phyloP scores from a whole-genome alignment of 2,329 filamentous ascomycete genomes.

The Trichoderma cornu-damae region DNA sequence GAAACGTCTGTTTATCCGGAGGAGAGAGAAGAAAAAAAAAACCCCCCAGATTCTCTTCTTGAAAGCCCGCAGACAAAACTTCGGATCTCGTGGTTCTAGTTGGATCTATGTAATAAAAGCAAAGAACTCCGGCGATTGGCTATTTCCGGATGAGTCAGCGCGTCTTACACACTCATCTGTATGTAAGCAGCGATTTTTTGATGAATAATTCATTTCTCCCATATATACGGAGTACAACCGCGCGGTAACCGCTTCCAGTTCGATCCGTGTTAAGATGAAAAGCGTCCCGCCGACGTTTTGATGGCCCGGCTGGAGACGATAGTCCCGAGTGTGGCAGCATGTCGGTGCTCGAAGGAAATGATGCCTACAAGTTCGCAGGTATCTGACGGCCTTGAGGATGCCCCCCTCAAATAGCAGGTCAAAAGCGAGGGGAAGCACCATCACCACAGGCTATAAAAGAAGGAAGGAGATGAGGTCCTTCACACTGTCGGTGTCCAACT shows the following conservation, averaged over 20 bases:
- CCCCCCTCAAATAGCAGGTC: too few relatives aligned
- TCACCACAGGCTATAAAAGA: too few relatives aligned
- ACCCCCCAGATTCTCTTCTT: too few relatives aligned
- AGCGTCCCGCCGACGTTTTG: too few relatives aligned
- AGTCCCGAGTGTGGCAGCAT: not conserved
- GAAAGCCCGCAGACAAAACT: too few relatives aligned
- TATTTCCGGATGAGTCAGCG: not conserved
- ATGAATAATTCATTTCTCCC: not conserved
- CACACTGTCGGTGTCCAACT: too few relatives aligned
- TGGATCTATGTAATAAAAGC: not conserved
- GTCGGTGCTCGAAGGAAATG: not conserved
- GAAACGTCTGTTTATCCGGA: not conserved
- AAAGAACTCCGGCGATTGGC: not conserved
- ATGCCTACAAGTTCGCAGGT: not conserved
- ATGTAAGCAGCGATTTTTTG: not conserved
- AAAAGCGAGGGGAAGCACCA: too few relatives aligned
- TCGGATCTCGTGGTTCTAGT: not conserved
- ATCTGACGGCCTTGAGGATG: too few relatives aligned
- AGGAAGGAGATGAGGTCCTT: too few relatives aligned
- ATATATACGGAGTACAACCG: not conserved
- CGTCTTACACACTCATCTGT: slow-evolving; percentile 8
- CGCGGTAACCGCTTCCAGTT: not conserved
- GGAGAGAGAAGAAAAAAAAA: too few relatives aligned
- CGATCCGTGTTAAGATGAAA: not conserved
- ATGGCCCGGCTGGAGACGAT: not conserved